A percentile compares a stretch with the other conserved stretches of the same genome.
These are phyloP conservation scores for Candida ulmi DNA, from an alignment of 805 yeast species.

Conservation along the genomic window DNA sequence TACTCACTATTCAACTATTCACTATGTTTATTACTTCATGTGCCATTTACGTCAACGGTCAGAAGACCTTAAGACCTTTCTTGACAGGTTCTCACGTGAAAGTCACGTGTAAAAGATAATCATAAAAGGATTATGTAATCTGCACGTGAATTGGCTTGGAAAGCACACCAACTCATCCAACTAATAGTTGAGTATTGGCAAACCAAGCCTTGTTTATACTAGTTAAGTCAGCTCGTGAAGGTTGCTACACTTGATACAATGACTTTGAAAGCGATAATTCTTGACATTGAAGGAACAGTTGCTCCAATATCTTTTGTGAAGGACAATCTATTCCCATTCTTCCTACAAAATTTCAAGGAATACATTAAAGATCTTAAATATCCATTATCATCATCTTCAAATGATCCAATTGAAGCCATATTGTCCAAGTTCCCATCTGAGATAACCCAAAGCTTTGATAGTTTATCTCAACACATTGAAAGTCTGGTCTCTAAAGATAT, in stretches of 20 bases:
- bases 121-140: neutral
- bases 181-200: too few species aligned
- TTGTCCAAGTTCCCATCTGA: conserved; percentile 19
- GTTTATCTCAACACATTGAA: conserved; percentile 43
- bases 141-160: too few species aligned
- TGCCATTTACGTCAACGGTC: too few species aligned
- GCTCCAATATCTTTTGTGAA: conserved; percentile 90
- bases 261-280: conserved; percentile 31
- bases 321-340: conserved; percentile 72
- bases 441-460: conserved; percentile 19
- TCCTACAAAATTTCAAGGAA: conserved; percentile 46
- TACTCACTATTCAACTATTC: too few species aligned
- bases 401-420: conserved; percentile 22
- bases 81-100: too few species aligned
- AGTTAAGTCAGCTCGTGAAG: too few species aligned
- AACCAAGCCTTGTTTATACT: too few species aligned
- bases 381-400: conserved; percentile 16
- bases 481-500: conserved; percentile 59
- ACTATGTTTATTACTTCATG: too few species aligned
- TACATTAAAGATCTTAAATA: conserved; percentile 23
- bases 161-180: too few species aligned
- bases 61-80: too few species aligned
- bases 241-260: too few species aligned
- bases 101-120: too few species aligned
- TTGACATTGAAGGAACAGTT: conserved; percentile 90